Base-by-base conservation (phyloP, 2,329 filamentous ascomycete species). In the Periglandula ipomoeae region DNA sequence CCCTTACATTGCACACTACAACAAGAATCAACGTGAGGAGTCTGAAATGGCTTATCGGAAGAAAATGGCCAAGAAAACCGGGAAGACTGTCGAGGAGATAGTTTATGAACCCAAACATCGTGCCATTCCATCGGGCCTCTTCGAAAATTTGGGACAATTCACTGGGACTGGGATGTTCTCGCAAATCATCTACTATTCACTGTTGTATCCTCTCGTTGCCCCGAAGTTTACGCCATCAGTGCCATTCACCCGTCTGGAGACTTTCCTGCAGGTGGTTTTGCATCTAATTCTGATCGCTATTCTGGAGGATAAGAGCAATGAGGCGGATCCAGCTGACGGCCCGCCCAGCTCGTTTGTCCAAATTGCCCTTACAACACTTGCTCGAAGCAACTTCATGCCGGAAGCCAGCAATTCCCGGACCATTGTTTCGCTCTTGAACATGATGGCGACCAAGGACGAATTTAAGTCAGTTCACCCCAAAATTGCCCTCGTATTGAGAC, bases 11-110 rank as follows among this genome's bases (percentile, higher is more conserved):
- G 87, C 90, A 6, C 89, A 97, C 61, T 98, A 95, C 66, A 94
- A 84, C 60, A 95, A 95, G 62, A 98, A 98, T 59, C 91, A 97
- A 65, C 81, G 93, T 45, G 93, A 98, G 61, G 93, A 98, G 64
- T 89, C 91, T 0, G 93, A 98, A 66, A 83, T 80, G 56, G 85
- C 89, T 3, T 96, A 93, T 70, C 89, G 85, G 58, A 84, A 85
- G 59, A 85, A 87, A 73, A 82, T 93, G 72, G 87, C 89, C 10
- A 89, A 89, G 69, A 89, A 87, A 67, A 89, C 85, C 0, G 89
- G 90, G 17, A 89, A 90, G 62, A 75, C 83, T 39, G 71, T 79
- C 1, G 82, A 88, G 37, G 89, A 96, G 47, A 83, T 97, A 51
- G 89, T 97, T 2, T 96, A 88, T 62, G 91, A 97, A 65, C 90